Evolutionary conservation across 495 filamentous ascomycete genomes (phyloP), one percentile per base, ranked within the genome.

Genomic region (Xylaria longipes): DNA sequence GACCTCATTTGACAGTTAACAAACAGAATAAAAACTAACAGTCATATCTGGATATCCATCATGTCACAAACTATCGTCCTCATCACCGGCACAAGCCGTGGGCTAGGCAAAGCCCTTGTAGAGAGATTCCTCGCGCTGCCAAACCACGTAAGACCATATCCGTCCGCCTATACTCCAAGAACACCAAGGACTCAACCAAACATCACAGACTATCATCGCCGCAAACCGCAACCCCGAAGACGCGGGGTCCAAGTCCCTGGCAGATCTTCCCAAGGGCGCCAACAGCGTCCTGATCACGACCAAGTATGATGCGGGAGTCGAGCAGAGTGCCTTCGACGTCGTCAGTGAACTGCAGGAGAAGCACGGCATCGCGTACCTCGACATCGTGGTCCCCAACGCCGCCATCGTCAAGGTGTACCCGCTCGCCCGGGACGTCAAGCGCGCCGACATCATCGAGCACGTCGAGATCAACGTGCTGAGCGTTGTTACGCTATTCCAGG

Each of bases 1-100:
- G 15, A 5, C 27, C 27, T 35, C 27, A 11, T 22, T 37, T 17
- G 20, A 63, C 22, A 43, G 29, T 1, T 63, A 8, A 39, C 22
- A 41, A 8, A 3, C 2, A 60, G 20, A 0, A 33, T 35, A n/a
- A 60, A 60, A 1, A 15, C 9, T 0, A 60, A 41, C 20, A 1
- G 5, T 5, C 20, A 41, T 68, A 57, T 60, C 66, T 15, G 14
- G 9, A 37, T 41, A 43, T 43, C 37, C 25, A 64, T 41, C 46
- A 79, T 79, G 77, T 12, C 77, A 9, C 72, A 69, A 48, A 77
- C 66, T 25, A 43, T 67, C 9, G 61, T 82, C 46, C 48, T 82
- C n/a, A 79, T 82, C 63, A 77, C 79, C 0, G 80, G 80, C 48
- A 75, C 77, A 3, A 74, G 71, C 64, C 78, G 80, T 6, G 80